Base-by-base conservation (phyloP, 2,329 filamentous ascomycete species). In the Paraphoma chrysanthemicola region DNA sequence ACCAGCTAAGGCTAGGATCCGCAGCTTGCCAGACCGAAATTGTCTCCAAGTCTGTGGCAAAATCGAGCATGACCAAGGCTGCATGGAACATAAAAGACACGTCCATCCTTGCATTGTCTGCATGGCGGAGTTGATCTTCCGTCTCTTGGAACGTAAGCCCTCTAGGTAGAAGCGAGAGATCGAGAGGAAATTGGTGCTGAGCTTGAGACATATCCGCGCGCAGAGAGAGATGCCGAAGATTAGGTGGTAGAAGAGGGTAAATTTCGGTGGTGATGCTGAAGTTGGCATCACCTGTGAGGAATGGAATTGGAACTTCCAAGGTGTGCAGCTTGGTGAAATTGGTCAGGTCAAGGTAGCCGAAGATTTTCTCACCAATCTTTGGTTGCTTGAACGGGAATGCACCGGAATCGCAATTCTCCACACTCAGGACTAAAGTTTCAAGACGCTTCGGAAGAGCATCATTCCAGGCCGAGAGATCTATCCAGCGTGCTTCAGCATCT, bases 1-100 rank as follows among this genome's bases (percentile, higher is more conserved):
- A 69, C 64, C 68, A 71, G 12, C 47, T 49, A 1, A 72, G 50
- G 2, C 59, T 57, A 8, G 63, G 48, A 30, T 72, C 67, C 2
- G 68, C 62, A n/a, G 70, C 69, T 29, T 73, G 67, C 65, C 67
- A 71, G 3, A 70, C 43, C 4, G 68, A 59, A 9, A 72, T 57
- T 1, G 66, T 68, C 50, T 65, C 55, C 8, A 73, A 54, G n/a
- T 50, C 16, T 8, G 53, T 30, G 2, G 63, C 44, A 17, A 61
- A 56, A 11, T 68, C 66, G 10, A 72, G 56, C 28, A 72, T 30
- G 1, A 50, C 44, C 12, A 69, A 57, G 3, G 57, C 60, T 5
- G 64, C 57, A 33, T 68, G 60, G 18, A 66, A 70, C 31, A 66
- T 62, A 38, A 67, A 69, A 1, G 65, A 65, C 4, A 68, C 46